phyloP scores from a whole-genome alignment of 257 asterid species.

The Ajuga chamaepitys region DNA sequence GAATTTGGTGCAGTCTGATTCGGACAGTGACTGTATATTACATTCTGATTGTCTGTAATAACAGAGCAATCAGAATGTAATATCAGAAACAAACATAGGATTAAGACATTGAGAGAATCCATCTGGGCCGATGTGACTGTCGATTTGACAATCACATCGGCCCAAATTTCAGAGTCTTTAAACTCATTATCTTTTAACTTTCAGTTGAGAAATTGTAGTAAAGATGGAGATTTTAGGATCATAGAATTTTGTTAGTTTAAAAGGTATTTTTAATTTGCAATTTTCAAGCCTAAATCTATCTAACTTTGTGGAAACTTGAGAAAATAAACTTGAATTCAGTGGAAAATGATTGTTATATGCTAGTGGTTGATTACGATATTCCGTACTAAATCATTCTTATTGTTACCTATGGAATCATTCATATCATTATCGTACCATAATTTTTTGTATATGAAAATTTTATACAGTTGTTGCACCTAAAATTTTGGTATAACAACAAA shows the following conservation, averaged over 20 bases:
- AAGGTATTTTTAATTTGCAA: neutral
- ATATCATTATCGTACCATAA: no score
- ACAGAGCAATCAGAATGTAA: conserved; percentile 13
- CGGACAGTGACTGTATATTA: conserved; percentile 42
- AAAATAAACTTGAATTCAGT: neutral
- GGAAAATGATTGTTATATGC: neutral
- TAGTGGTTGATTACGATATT: no score
- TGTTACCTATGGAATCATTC: no score
- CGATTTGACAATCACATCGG: no score
- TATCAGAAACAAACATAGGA: conserved; percentile 13
- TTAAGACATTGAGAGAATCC: conserved; percentile 20
- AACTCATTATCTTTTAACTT: conserved; percentile 13
- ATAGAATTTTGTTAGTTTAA: conserved; percentile 1
- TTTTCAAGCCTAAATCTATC: conserved; percentile 35
- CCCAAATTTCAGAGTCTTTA: no score
- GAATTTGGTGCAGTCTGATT: conserved; percentile 28
- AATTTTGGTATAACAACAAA: no score
- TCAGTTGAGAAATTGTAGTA: conserved; percentile 32
- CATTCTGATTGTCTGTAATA: conserved; percentile 22
- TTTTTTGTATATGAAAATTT: no score
- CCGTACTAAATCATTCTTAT: no score
- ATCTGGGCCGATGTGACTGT: no score
- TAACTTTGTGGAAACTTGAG: neutral
- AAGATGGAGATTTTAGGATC: neutral
- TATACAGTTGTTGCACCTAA: no score